Percentiles rank a stretch among this genome's conserved stretches.
Conservation (phyloP, 257 asterid genomes). For the Gentiana dahurica region DNA sequence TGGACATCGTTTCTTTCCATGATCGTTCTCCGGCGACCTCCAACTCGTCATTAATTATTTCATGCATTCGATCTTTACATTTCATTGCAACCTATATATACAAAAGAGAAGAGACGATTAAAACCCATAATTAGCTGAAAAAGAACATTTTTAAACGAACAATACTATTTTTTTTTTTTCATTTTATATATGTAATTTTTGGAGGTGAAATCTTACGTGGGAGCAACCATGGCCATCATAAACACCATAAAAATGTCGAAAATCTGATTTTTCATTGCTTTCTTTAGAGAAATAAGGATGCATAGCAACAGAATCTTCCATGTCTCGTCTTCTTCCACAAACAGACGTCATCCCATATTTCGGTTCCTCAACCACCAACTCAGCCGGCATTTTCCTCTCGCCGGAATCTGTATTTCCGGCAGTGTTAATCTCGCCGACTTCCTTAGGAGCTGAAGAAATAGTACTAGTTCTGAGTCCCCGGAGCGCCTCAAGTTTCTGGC, state of each 20-base stretch:
- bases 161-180: too few species aligned
- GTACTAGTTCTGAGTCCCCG: too few species aligned
- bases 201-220: slow-evolving; percentile 35
- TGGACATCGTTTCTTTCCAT: slow-evolving; percentile 50
- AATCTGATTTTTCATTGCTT: slow-evolving; percentile 8
- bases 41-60: slow-evolving; percentile 57
- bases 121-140: background rate
- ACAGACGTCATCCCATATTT: slow-evolving; percentile 65
- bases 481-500: background rate
- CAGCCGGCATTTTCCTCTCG: background rate
- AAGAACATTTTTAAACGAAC: too few species aligned
- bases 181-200: too few species aligned
- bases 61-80: slow-evolving; percentile 89
- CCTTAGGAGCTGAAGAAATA: too few species aligned
- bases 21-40: slow-evolving; percentile 25
- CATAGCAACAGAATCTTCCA: slow-evolving; percentile 84
- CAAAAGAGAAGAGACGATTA: background rate
- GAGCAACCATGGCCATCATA: slow-evolving; percentile 99
- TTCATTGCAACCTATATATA: slow-evolving; percentile 58
- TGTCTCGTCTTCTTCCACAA: slow-evolving; percentile 82
- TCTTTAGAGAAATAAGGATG: slow-evolving; percentile 34
- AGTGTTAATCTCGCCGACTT: background rate
- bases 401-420: slow-evolving; percentile 10
- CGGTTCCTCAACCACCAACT: slow-evolving; percentile 17
- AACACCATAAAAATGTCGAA: slow-evolving; percentile 64